Evolutionary conservation across 1,139 yeast species (phyloP).

Genomic region (Geotrichum reessii): DNA sequence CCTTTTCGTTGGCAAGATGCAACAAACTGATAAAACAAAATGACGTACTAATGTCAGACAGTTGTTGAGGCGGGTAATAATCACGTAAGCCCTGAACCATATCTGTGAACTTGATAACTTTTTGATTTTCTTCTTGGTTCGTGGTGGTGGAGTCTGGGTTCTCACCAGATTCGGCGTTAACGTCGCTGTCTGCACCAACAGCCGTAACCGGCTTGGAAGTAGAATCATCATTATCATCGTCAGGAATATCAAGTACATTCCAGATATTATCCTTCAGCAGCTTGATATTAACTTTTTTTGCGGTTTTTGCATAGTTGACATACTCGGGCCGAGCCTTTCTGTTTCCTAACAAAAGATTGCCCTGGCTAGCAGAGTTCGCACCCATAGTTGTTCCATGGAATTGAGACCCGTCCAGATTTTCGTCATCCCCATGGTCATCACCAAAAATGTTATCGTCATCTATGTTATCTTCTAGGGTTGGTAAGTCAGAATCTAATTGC

Average conservation of each 20-base stretch:
- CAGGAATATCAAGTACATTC: conserved; percentile 43
- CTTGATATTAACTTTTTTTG: conserved; percentile 81
- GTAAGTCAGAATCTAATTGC: conserved; percentile 28
- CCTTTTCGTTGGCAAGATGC: conserved; percentile 87
- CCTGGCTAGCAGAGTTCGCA: conserved; percentile 3
- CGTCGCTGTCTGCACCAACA: conserved; percentile 18
- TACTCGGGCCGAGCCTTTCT: conserved; percentile 48
- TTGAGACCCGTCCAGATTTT: background rate
- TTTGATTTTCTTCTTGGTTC: background rate
- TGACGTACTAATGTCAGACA: conserved; percentile 70
- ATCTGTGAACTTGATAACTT: conserved; percentile 38
- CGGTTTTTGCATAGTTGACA: conserved; percentile 69
- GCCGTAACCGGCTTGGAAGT: conserved; percentile 15
- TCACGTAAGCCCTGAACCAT: conserved; percentile 39
- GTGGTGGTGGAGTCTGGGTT: background rate
- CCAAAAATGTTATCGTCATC: conserved; percentile 42
- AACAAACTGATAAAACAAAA: conserved; percentile 79
- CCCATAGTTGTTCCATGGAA: conserved; percentile 20
- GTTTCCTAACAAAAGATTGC: conserved; percentile 3
- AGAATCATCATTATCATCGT: background rate
- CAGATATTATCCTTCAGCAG: conserved; percentile 77
- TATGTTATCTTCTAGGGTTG: conserved; percentile 19
- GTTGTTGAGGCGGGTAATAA: conserved; percentile 35
- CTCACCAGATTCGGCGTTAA: background rate
- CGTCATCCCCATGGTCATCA: conserved; percentile 30